Conservation (phyloP, 768 basidiomycete genomes). For the Podaxis carcinomalis region DNA sequence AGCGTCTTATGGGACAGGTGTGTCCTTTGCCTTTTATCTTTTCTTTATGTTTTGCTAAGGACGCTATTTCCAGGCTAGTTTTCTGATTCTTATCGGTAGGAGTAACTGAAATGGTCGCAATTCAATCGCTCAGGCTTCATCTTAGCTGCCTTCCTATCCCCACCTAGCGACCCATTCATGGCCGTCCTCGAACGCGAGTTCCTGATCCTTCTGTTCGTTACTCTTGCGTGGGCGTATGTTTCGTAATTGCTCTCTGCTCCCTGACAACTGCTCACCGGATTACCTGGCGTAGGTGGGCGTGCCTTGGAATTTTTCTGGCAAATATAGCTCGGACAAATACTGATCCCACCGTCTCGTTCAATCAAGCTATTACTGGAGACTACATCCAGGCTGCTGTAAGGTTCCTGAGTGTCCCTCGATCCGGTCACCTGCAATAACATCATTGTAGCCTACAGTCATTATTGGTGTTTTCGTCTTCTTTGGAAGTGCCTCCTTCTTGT, state of each 20-base stretch:
- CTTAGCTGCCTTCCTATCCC: slow-evolving; percentile 59
- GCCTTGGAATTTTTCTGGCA: slow-evolving; percentile 61
- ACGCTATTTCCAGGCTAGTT: slow-evolving; percentile 44
- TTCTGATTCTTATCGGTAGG: slow-evolving; percentile 59
- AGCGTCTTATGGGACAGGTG: slow-evolving; percentile 56
- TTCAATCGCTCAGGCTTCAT: not conserved
- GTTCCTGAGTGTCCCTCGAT: not conserved
- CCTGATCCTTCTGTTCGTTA: slow-evolving; percentile 45
- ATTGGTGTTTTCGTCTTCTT: slow-evolving; percentile 59
- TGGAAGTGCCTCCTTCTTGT: slow-evolving; percentile 54
- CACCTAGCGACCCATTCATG: slow-evolving; percentile 67
- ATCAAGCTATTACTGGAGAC: slow-evolving; percentile 41
- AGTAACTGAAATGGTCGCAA: not conserved
- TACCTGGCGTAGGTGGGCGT: slow-evolving; percentile 48
- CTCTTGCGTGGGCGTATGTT: slow-evolving; percentile 60
- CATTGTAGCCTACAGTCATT: slow-evolving; percentile 50
- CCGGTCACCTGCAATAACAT: not conserved
- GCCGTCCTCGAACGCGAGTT: slow-evolving; percentile 63
- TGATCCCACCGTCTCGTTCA: slow-evolving; percentile 31
- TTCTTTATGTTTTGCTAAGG: not conserved
- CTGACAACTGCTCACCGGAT: slow-evolving; percentile 1
- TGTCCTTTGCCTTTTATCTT: slow-evolving; percentile 9
- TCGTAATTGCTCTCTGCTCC: not conserved
- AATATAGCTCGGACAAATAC: slow-evolving; percentile 46
- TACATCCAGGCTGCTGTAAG: slow-evolving; percentile 51